Conservation (phyloP, 2,329 filamentous ascomycete species). For the Penicillium sp. region DNA sequence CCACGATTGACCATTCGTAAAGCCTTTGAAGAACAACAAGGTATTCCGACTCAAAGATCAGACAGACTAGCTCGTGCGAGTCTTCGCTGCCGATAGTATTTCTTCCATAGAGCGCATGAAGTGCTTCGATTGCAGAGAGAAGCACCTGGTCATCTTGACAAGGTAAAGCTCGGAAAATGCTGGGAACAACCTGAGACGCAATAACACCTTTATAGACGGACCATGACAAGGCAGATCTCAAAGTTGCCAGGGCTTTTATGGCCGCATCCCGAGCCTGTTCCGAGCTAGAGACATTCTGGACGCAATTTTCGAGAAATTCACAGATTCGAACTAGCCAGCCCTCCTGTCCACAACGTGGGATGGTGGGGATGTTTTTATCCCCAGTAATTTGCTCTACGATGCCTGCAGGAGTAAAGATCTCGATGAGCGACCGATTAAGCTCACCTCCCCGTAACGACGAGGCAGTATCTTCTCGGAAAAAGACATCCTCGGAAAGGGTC, state of each 20-base stretch:
- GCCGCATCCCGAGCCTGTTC: constrained; percentile 69
- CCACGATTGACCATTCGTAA: constrained; percentile 76
- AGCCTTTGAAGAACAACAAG: constrained; percentile 71
- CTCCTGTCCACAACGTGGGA: constrained; percentile 74
- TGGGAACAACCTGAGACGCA: constrained; percentile 66
- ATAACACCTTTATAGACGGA: constrained; percentile 79
- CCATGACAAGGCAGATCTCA: constrained; percentile 82
- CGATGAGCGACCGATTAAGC: constrained; percentile 85
- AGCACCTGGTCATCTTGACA: constrained; percentile 70
- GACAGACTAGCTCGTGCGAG: constrained; percentile 72
- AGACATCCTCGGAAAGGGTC: constrained; percentile 89
- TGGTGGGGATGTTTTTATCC: constrained; percentile 65
- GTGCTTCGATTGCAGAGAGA: constrained; percentile 75
- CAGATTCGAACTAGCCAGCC: constrained; percentile 84
- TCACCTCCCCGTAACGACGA: constrained; percentile 79
- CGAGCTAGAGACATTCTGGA: constrained; percentile 65
- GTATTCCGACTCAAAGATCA: constrained; percentile 73
- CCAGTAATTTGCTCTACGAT: constrained; percentile 76
- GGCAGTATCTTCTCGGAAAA: constrained; percentile 83
- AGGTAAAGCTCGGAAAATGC: constrained; percentile 70
- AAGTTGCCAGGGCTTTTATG: constrained; percentile 71
- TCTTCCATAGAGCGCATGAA: constrained; percentile 79
- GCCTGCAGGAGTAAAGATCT: constrained; percentile 80
- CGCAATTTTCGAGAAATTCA: constrained; percentile 70
- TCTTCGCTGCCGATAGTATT: constrained; percentile 73